Evolutionary conservation across 441 rosid genomes (phyloP).

Genomic region (Theobroma grandiflorum): DNA sequence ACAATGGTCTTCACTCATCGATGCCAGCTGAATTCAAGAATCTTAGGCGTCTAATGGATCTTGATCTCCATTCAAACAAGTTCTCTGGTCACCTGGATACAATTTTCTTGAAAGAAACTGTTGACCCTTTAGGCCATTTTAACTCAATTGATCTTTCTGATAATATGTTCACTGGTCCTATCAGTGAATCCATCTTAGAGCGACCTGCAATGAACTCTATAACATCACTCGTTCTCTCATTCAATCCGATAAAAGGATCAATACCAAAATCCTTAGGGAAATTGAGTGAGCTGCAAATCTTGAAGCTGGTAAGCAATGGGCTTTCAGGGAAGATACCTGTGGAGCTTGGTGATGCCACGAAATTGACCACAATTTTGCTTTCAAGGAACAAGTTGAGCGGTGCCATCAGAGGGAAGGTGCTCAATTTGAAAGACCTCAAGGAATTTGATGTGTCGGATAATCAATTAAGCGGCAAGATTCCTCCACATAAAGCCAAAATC

Average conservation of each 20-base stretch:
- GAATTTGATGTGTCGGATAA: constrained; percentile 57
- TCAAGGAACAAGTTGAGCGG: constrained; percentile 53
- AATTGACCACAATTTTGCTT: constrained; percentile 48
- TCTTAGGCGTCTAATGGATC: constrained; percentile 59
- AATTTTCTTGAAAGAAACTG: constrained; percentile 46
- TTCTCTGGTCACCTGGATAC: constrained; percentile 43
- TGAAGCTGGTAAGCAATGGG: constrained; percentile 45
- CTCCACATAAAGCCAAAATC: constrained; percentile 44
- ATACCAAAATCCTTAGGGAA: constrained; percentile 55
- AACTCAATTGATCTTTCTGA: constrained; percentile 56
- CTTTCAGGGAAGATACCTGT: constrained; percentile 50
- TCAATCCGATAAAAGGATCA: constrained; percentile 48
- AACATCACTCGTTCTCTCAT: constrained; percentile 46
- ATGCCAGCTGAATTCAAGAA: constrained; percentile 57
- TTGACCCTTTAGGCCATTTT: constrained; percentile 54
- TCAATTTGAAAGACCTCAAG: constrained; percentile 47
- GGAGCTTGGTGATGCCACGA: constrained; percentile 49
- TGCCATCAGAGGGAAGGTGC: constrained; percentile 45
- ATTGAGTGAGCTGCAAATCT: constrained; percentile 38
- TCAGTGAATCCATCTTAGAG: constrained; percentile 45
- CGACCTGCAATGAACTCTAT: constrained; percentile 46
- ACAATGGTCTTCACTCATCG: constrained; percentile 50
- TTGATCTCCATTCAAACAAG: constrained; percentile 70
- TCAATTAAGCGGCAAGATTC: constrained; percentile 50
- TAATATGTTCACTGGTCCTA: constrained; percentile 51